Conservation (phyloP, 31 red algal genomes). For the Asparagopsis taxiformis region DNA sequence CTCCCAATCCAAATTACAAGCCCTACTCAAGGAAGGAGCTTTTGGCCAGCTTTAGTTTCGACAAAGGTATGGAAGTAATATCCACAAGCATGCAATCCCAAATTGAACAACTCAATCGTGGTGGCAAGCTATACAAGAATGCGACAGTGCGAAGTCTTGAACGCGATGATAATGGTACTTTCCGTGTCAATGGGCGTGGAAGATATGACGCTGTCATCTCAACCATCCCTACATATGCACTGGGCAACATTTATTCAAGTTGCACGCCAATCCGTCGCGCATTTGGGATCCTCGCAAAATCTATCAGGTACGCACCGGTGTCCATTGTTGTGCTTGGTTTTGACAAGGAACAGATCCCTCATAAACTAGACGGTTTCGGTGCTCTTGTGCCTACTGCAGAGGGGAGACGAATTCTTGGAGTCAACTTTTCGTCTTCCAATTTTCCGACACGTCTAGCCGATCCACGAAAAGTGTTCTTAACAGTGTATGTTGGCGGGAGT, state of each 20-base stretch:
- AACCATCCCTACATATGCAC: slow-evolving; percentile 34
- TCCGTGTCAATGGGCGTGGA: slow-evolving; percentile 50
- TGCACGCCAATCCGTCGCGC: slow-evolving; percentile 10
- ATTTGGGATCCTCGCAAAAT: slow-evolving; percentile 29
- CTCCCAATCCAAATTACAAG: slow-evolving; percentile 20
- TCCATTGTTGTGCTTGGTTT: slow-evolving; percentile 63
- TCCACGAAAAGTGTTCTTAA: slow-evolving; percentile 42
- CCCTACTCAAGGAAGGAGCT: slow-evolving; percentile 23
- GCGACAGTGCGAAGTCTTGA: slow-evolving; percentile 12
- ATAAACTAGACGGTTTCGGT: slow-evolving; percentile 57
- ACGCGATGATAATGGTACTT: slow-evolving; percentile 18
- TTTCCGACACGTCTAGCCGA: slow-evolving; percentile 22
- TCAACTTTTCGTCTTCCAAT: slow-evolving; percentile 67
- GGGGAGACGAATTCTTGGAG: slow-evolving; percentile 39
- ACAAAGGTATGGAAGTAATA: slow-evolving; percentile 41
- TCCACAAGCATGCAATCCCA: slow-evolving; percentile 6
- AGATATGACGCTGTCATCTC: slow-evolving; percentile 68
- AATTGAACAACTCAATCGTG: slow-evolving; percentile 17
- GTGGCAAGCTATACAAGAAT: slow-evolving; percentile 24
- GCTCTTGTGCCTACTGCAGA: slow-evolving; percentile 52
- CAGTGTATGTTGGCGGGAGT: slow-evolving; percentile 61
- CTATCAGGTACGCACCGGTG: slow-evolving; percentile 47
- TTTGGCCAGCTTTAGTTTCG: slow-evolving; percentile 45
- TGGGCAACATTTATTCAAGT: slow-evolving; percentile 23
- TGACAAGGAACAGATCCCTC: slow-evolving; percentile 39